Base-by-base conservation (phyloP, 2,329 filamentous ascomycete species). In the Eurotiales sp. region DNA sequence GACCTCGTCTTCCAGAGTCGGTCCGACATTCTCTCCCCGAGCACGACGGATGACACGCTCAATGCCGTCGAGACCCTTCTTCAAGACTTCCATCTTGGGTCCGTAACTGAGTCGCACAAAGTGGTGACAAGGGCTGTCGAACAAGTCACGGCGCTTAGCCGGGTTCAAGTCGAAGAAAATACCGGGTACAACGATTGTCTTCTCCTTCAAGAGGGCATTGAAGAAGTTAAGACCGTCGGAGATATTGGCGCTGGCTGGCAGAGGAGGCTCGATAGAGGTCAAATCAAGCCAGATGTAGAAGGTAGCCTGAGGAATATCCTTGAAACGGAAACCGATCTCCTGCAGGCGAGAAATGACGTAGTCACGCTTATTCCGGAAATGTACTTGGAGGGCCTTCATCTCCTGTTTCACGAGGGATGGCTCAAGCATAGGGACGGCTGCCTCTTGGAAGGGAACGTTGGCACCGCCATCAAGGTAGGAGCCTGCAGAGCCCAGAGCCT, bases 81-180 rank as follows among this genome's bases (percentile, higher is more conserved):
- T 84, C 51, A 95, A 74, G 34, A 83, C 81, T 10, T 91, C 87
- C 84, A 92, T 87, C 63, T 80, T 85, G 3, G 90, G 90, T 0
- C 90, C 90, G 65, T 93, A 95, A 51, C 86, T 90, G 61, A 95
- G 80, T 47, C 90, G 81, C 23, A 95, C 87, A 67, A 92, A 95
- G 73, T 93, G 87, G 72, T 97, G 92, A 72, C 92, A 96, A 54
- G 92, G 92, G 59, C 84, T 89, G 73, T 97, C 92, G 59, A 97
- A 97, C 60, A 97, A 72, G 70, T 97, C 92, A 67, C 92, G 81
- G 58, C 92, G 81, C 69, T 90, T 87, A 30, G 87, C 86, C 3
- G 92, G 92, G 75, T 97, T 97, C 58, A 97, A 73, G 64, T 97
- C 92, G 69, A 97, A 97, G 80, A 97, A 97, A 70, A 97, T 97